phyloP scores from a whole-genome alignment of 1,284 basidiomycete species.

The Albatrellus sp. region DNA sequence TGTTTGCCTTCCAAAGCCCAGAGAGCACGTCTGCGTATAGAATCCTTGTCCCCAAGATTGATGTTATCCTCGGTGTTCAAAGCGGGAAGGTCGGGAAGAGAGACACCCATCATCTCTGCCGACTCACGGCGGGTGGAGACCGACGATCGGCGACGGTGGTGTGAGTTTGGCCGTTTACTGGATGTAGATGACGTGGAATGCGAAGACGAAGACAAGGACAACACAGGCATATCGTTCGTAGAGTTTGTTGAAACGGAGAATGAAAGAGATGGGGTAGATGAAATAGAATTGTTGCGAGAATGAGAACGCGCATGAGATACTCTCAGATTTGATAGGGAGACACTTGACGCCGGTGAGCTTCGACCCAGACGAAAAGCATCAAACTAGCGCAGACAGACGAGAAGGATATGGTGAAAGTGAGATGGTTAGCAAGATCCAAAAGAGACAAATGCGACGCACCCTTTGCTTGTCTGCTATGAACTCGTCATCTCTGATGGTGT shows the following conservation, averaged over 20 bases:
- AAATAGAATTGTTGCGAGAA: constrained; percentile 48
- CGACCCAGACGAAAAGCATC: constrained; percentile 38
- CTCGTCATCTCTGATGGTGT: constrained; percentile 18
- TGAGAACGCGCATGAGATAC: constrained; percentile 37
- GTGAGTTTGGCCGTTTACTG: constrained; percentile 51
- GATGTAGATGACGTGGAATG: constrained; percentile 20
- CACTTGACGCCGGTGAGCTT: constrained; percentile 17
- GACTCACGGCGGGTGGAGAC: constrained; percentile 75
- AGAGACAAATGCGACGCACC: constrained; percentile 13
- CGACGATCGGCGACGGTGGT: constrained; percentile 71
- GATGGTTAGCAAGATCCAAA: not conserved
- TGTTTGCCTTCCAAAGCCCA: constrained; percentile 71
- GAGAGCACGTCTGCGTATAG: constrained; percentile 63
- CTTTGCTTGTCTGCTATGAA: constrained; percentile 23
- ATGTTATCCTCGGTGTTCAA: constrained; percentile 49
- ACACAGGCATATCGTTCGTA: constrained; percentile 21
- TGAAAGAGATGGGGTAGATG: constrained; percentile 20
- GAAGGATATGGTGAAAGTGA: constrained; percentile 4
- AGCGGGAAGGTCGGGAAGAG: constrained; percentile 46
- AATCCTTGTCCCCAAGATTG: constrained; percentile 62
- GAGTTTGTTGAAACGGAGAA: constrained; percentile 18
- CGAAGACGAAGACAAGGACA: constrained; percentile 18
- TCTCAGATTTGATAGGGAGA: constrained; percentile 17
- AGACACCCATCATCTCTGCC: constrained; percentile 72
- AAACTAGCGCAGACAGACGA: constrained; percentile 30